Evolutionary conservation across 345 rosid species (phyloP).

Genomic region (Odontarrhena argentea): DNA sequence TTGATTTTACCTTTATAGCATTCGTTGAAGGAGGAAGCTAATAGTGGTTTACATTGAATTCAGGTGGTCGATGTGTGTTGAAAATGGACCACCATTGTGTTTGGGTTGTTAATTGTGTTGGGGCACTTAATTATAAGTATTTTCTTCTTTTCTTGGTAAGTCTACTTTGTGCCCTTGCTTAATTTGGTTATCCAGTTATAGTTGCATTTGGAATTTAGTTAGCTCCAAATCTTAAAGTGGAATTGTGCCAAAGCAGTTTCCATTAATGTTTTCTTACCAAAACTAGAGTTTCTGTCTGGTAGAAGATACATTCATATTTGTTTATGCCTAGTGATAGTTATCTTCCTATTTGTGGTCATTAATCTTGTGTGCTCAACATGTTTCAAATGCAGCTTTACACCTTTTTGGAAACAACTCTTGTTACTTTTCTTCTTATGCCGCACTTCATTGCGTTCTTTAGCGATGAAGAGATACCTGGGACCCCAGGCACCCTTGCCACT

Average conservation of each 20-base stretch:
- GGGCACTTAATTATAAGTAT: conserved; percentile 89
- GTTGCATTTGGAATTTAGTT: neutral
- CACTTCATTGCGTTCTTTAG: conserved; percentile 88
- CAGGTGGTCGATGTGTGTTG: conserved; percentile 91
- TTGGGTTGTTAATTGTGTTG: conserved; percentile 99
- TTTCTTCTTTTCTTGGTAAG: conserved; percentile 96
- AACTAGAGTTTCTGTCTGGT: neutral
- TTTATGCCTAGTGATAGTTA: neutral
- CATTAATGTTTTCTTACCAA: neutral
- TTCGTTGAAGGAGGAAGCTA: conserved; percentile 22
- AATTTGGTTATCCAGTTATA: neutral
- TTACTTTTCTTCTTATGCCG: conserved; percentile 79
- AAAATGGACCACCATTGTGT: conserved; percentile 99
- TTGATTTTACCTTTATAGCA: neutral
- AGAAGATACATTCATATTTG: neutral
- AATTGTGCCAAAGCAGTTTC: conserved; percentile 5
- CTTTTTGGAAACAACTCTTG: conserved; percentile 88
- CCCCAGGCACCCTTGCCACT: conserved; percentile 90
- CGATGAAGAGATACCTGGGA: conserved; percentile 93
- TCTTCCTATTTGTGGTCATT: neutral
- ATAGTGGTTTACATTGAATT: conserved; percentile 32
- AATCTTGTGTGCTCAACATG: neutral
- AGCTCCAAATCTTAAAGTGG: neutral
- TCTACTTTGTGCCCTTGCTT: conserved; percentile 25
- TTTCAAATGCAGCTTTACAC: conserved; percentile 82